phyloP scores from a whole-genome alignment of 768 basidiomycete genomes.

The Lactifluus echinatus region DNA sequence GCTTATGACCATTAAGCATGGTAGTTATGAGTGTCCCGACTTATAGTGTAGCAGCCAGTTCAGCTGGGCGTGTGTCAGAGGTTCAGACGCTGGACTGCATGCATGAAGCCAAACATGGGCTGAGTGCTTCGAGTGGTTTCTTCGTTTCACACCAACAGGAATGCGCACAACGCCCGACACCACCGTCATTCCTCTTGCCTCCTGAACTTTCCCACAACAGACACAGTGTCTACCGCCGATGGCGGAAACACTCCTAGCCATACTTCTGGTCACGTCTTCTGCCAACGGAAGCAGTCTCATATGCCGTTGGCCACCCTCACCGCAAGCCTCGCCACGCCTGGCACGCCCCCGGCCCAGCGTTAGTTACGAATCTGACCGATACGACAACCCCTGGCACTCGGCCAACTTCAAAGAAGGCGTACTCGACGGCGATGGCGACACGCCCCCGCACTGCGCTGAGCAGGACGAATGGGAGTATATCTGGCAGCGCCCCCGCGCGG shows the following conservation, averaged over 20 bases:
- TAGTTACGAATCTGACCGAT: conserved; percentile 37
- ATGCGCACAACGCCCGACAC: neutral
- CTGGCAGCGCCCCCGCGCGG: conserved; percentile 50
- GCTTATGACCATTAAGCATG: no score
- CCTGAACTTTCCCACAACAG: neutral
- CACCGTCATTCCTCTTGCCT: neutral
- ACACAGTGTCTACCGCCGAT: conserved; percentile 28
- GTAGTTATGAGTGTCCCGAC: no score
- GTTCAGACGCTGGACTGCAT: no score
- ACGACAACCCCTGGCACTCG: conserved; percentile 70
- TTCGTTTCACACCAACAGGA: neutral
- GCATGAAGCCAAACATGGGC: no score
- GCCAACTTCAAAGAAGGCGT: conserved; percentile 40
- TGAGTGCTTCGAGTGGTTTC: no score
- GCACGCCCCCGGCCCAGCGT: conserved; percentile 55
- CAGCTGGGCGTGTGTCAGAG: no score
- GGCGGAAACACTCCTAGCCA: conserved; percentile 72
- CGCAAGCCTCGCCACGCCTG: conserved; percentile 55
- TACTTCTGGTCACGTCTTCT: conserved; percentile 79
- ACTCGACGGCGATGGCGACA: conserved; percentile 23
- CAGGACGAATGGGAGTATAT: conserved; percentile 41
- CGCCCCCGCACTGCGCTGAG: conserved; percentile 13
- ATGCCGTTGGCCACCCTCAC: conserved; percentile 78
- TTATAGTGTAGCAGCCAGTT: no score
- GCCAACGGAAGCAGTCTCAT: conserved; percentile 72